Base-by-base conservation (phyloP, 441 rosid genomes). In the Bruguiera hainesii region DNA sequence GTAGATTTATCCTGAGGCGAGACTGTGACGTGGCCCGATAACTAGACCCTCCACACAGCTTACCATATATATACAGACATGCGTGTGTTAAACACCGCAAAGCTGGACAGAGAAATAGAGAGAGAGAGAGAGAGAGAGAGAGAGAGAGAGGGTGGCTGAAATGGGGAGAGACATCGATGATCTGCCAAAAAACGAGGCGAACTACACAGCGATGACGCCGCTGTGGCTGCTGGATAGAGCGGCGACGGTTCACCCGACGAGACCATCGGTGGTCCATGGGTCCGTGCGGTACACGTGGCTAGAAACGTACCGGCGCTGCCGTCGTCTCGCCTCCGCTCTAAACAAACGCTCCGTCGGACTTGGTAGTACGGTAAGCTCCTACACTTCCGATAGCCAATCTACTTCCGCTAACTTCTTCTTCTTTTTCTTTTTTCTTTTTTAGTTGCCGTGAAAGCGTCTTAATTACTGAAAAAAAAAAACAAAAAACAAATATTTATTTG, bases 331-430 rank as follows among this genome's bases (percentile, higher is more conserved):
- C 58, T 53, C 58, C 28, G 58, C 58, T 20, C 58, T 53, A 8
- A 23, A 53, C 58, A 53, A 21, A n/a, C 58, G 58, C 58, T 8
- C 25, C 18, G 16, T 53, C 58, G 58, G 58, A 53, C 58, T 53
- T 5, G 58, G 58, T 53, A 53, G 58, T 26, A 53, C 58, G 58
- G 58, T 53, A 53, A 20, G 2, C 16, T 53, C 29, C 25, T 20
- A 21, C 29, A 4, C 25, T 7, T 21, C 58, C 0, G 48, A 51
- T n/a, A 18, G 25, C 10, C 10, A n/a, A 7, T n/a, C 37, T 33
- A 33, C 37, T 1, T 7, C 10, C 37, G 7, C 37, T 7, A 33
- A 7, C 23, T 20, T 51, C 23, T 50, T 26, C 26, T 26, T 26
- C 26, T 3, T 50, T 5, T 50, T 19, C 18, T 19, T 19, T 49